These are phyloP conservation scores for Thecaphora frezii DNA, from an alignment of 1,284 basidiomycete genomes.

Conservation along the genomic window DNA sequence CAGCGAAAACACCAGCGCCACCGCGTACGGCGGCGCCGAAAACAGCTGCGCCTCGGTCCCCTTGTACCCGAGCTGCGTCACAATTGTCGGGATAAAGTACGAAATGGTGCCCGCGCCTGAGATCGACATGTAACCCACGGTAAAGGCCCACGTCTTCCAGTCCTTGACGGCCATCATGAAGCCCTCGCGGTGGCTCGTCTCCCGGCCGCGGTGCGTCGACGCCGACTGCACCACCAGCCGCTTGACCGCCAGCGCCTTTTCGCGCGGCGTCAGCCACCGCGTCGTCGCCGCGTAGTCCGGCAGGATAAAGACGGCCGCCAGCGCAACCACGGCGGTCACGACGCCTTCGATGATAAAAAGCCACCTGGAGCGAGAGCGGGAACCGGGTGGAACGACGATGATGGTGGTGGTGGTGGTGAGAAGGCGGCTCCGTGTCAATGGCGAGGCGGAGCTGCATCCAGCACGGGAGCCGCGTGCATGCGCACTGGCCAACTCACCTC, in stretches of 20 bases:
- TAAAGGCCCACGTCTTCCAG: slow-evolving; percentile 58
- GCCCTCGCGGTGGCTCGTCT: slow-evolving; percentile 56
- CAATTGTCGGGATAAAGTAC: slow-evolving; percentile 48
- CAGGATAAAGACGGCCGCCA: slow-evolving; percentile 13
- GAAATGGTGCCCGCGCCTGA: slow-evolving; percentile 38
- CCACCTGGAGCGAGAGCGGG: too few relatives aligned
- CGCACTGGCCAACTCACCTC: slow-evolving; percentile 25
- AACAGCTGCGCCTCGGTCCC: slow-evolving; percentile 28
- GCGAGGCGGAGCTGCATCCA: too few relatives aligned
- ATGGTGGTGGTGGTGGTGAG: too few relatives aligned
- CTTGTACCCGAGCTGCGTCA: slow-evolving; percentile 38
- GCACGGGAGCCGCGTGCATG: too few relatives aligned
- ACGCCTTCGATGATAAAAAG: slow-evolving; percentile 32
- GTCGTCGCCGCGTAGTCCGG: slow-evolving; percentile 29
- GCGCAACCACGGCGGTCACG: slow-evolving; percentile 12
- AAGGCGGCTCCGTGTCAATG: too few relatives aligned
- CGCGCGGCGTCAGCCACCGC: slow-evolving; percentile 21
- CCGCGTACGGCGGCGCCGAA: slow-evolving; percentile 20
- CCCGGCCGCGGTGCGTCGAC: slow-evolving; percentile 9
- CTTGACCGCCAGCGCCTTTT: slow-evolving; percentile 10
- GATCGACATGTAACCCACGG: slow-evolving; percentile 60
- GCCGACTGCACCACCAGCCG: slow-evolving; percentile 13
- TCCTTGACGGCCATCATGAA: slow-evolving; percentile 59
- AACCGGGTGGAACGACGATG: too few relatives aligned
- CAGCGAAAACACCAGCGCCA: slow-evolving; percentile 16